Evolutionary conservation across 106 monocot species (phyloP).

Genomic region (Xerophyta viscosa): DNA sequence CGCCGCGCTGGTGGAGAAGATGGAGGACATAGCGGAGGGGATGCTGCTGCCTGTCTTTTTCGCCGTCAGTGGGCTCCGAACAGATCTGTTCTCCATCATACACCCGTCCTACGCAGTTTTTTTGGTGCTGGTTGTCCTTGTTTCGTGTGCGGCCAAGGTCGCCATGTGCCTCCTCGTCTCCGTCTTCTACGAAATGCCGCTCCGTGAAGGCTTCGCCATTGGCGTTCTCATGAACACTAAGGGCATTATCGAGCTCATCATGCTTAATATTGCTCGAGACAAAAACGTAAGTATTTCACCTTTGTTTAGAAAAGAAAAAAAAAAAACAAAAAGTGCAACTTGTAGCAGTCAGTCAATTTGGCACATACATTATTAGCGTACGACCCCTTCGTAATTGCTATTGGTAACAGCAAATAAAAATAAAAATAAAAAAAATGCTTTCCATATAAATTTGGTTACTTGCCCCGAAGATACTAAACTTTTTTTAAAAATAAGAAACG

Average conservation of each 20-base stretch:
- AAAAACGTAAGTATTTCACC: slow-evolving; percentile 33
- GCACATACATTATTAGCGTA: too few relatives aligned
- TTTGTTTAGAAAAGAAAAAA: too few relatives aligned
- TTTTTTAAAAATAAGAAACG: too few relatives aligned
- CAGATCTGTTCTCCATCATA: slow-evolving; percentile 10
- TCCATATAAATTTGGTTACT: too few relatives aligned
- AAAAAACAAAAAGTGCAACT: too few relatives aligned
- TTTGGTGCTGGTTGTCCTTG: slow-evolving; percentile 18
- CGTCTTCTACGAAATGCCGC: slow-evolving; percentile 19
- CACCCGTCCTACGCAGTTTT: slow-evolving; percentile 10
- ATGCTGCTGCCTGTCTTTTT: slow-evolving; percentile 62
- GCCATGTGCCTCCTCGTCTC: slow-evolving; percentile 19
- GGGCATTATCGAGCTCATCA: slow-evolving; percentile 43
- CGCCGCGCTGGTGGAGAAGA: slow-evolving; percentile 37
- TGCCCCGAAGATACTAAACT: too few relatives aligned
- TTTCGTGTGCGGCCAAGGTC: slow-evolving; percentile 21
- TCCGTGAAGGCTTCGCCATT: slow-evolving; percentile 29
- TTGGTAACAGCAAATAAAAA: too few relatives aligned
- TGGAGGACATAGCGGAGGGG: slow-evolving; percentile 55
- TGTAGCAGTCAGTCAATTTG: too few relatives aligned
- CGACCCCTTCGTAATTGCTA: too few relatives aligned
- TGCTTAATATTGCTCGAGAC: slow-evolving; percentile 39
- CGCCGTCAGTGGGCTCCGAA: slow-evolving; percentile 44
- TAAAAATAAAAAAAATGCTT: too few relatives aligned
- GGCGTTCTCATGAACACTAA: slow-evolving; percentile 63